These are phyloP conservation scores for Primulina eburnea DNA, from an alignment of 257 asterid genomes.

Conservation along the genomic window DNA sequence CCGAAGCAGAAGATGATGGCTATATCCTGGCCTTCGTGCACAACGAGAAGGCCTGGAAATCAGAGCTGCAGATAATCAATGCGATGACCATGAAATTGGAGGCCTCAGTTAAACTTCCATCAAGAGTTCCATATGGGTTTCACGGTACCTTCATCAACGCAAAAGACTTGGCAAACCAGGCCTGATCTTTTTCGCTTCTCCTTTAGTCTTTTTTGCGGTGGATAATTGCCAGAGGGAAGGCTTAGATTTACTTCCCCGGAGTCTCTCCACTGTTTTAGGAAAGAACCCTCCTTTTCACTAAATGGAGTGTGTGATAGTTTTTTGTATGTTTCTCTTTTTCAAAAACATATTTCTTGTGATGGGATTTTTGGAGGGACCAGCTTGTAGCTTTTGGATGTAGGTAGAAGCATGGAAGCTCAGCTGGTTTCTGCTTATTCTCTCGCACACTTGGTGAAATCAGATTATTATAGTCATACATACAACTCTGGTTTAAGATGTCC, in stretches of 20 bases:
- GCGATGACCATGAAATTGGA: constrained; percentile 61
- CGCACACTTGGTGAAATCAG: constrained; percentile 34
- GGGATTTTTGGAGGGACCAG: constrained; percentile 54
- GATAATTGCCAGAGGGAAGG: constrained; percentile 88
- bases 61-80: constrained; percentile 79
- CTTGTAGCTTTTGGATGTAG: constrained; percentile 82
- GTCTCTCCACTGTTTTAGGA: constrained; percentile 30
- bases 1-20: constrained; percentile 66
- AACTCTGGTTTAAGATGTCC: not conserved
- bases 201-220: constrained; percentile 18
- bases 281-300: constrained; percentile 23
- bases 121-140: constrained; percentile 91
- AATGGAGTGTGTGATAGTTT: constrained; percentile 23
- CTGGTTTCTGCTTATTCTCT: constrained; percentile 62
- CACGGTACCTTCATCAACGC: constrained; percentile 81
- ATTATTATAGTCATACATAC: not conserved
- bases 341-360: constrained; percentile 32
- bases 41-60: constrained; percentile 62
- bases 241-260: constrained; percentile 78
- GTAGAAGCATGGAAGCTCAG: constrained; percentile 78
- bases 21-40: constrained; percentile 78
- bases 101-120: constrained; percentile 70
- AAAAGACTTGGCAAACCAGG: constrained; percentile 62
- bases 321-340: constrained; percentile 7
- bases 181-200: constrained; percentile 22